Conservation (phyloP, 2,329 filamentous ascomycete species). For the Sporothrix schenckii region DNA sequence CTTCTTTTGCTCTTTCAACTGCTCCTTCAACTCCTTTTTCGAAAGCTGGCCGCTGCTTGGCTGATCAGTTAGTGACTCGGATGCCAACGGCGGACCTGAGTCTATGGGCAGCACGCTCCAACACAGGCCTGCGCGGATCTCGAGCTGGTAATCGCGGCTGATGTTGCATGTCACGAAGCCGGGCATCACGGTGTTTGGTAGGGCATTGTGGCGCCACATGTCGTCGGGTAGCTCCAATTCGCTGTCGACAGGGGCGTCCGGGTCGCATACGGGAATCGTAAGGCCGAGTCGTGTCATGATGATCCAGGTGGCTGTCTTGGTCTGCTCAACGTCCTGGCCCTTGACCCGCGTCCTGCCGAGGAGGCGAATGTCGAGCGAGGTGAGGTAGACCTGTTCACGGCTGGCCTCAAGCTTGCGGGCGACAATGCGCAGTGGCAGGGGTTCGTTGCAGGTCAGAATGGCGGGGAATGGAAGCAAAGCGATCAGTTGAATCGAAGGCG, state of each 20-base stretch:
- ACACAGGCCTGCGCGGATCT: slow-evolving; percentile 75
- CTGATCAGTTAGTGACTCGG: not conserved
- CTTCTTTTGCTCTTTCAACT: slow-evolving; percentile 28
- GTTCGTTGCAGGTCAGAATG: slow-evolving; percentile 85
- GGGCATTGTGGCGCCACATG: slow-evolving; percentile 70
- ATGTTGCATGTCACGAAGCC: slow-evolving; percentile 90
- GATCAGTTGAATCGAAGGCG: slow-evolving; percentile 73
- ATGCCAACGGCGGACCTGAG: not conserved
- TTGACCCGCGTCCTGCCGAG: slow-evolving; percentile 78
- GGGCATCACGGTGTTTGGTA: slow-evolving; percentile 86
- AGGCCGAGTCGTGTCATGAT: slow-evolving; percentile 73
- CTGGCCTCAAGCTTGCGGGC: slow-evolving; percentile 74
- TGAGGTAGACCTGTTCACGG: slow-evolving; percentile 71
- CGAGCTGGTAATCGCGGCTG: slow-evolving; percentile 76
- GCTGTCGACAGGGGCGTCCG: slow-evolving; percentile 61
- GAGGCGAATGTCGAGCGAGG: slow-evolving; percentile 78
- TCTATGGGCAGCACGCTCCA: slow-evolving; percentile 62
- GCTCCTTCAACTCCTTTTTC: slow-evolving; percentile 20
- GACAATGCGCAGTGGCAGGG: slow-evolving; percentile 77
- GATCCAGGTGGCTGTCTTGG: slow-evolving; percentile 74
- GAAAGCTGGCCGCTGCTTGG: not conserved
- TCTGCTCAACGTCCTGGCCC: slow-evolving; percentile 72
- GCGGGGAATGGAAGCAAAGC: slow-evolving; percentile 83
- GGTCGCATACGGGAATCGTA: slow-evolving; percentile 66
- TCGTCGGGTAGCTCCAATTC: slow-evolving; percentile 70